Percentiles rank a stretch among this genome's conserved stretches.
phyloP scores from a whole-genome alignment of 768 basidiomycete species.

The Coprinopsis cinerea region DNA sequence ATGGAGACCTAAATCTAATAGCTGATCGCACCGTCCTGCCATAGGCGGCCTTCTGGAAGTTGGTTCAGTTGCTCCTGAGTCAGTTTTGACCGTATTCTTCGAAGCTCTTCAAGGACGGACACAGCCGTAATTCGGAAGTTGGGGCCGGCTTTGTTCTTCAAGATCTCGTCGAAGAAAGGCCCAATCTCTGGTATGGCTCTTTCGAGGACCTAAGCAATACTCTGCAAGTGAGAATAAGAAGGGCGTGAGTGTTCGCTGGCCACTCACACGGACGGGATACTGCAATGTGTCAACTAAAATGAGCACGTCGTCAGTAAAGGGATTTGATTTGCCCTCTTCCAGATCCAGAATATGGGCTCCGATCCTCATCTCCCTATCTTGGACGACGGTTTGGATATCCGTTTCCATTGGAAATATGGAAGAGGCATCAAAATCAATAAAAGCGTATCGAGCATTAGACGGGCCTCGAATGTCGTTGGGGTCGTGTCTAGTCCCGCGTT shows the following conservation, averaged over 20 bases:
- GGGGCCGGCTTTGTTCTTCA: too few species aligned
- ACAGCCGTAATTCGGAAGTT: too few species aligned
- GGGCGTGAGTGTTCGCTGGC: too few species aligned
- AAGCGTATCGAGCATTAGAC: conserved; percentile 6
- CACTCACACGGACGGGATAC: too few species aligned
- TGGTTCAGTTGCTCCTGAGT: not conserved
- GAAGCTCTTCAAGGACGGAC: not conserved
- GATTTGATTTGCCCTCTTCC: too few species aligned
- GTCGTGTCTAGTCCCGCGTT: not conserved
- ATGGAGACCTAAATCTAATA: not conserved
- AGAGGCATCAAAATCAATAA: conserved; percentile 15
- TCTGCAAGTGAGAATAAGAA: too few species aligned
- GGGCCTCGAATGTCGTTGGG: not conserved
- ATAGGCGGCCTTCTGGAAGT: not conserved
- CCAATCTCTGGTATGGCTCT: too few species aligned
- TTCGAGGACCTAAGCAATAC: too few species aligned
- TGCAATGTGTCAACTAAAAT: too few species aligned
- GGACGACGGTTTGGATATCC: not conserved
- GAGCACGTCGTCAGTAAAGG: too few species aligned
- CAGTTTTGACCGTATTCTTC: not conserved
- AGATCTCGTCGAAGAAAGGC: too few species aligned
- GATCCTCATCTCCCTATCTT: not conserved
- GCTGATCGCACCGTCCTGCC: not conserved
- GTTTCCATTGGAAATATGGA: conserved; percentile 9
- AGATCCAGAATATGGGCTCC: not conserved